Conservation (phyloP, 768 basidiomycete species). For the Rubroboletus satanas region DNA sequence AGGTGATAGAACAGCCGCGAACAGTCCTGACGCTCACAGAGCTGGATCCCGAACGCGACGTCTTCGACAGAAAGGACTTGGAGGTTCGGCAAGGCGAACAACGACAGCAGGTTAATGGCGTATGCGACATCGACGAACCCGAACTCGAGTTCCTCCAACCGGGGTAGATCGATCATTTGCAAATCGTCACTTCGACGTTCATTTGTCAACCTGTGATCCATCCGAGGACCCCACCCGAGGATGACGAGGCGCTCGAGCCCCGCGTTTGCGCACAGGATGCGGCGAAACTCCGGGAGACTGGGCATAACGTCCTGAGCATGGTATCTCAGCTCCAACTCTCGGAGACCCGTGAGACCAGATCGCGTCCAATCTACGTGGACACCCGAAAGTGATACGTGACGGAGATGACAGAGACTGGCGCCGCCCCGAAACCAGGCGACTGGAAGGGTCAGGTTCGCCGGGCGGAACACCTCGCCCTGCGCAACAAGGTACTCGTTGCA, state of each 20-base stretch:
- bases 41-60: slow-evolving; percentile 38
- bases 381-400: slow-evolving; percentile 46
- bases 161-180: slow-evolving; percentile 25
- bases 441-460: slow-evolving; percentile 36
- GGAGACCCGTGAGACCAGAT: slow-evolving; percentile 40
- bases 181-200: background rate
- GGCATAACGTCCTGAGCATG: slow-evolving; percentile 58
- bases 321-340: slow-evolving; percentile 50
- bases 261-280: slow-evolving; percentile 39
- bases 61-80: slow-evolving; percentile 43
- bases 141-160: slow-evolving; percentile 35
- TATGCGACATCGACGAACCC: slow-evolving; percentile 44
- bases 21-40: slow-evolving; percentile 33
- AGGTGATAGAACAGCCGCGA: slow-evolving; percentile 37
- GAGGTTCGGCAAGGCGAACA: slow-evolving; percentile 39
- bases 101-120: slow-evolving; percentile 36
- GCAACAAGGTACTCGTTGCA: slow-evolving; percentile 57
- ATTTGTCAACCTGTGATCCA: slow-evolving; percentile 10
- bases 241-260: slow-evolving; percentile 42
- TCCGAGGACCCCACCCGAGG: slow-evolving; percentile 51
- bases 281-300: slow-evolving; percentile 41
- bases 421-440: slow-evolving; percentile 42
- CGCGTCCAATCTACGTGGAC: slow-evolving; percentile 55
- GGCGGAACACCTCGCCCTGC: slow-evolving; percentile 43
- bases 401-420: slow-evolving; percentile 30